These are phyloP conservation scores for Xanthoconium separans DNA, from an alignment of 1,284 basidiomycete species.

Conservation along the genomic window DNA sequence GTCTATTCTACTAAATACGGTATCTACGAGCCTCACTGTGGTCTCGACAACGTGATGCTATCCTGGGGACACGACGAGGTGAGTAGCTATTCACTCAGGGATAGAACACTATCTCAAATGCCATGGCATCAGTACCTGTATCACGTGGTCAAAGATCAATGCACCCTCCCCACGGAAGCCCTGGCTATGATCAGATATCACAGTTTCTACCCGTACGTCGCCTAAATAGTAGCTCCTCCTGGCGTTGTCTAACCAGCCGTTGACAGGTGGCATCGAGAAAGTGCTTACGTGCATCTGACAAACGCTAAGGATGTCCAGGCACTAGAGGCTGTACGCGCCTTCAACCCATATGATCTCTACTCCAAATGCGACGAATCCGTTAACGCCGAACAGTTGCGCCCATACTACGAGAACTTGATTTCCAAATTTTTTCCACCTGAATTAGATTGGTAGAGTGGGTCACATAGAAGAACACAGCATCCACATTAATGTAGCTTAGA, in stretches of 20 bases:
- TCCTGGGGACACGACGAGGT: slow-evolving; percentile 92
- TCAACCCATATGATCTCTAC: slow-evolving; percentile 92
- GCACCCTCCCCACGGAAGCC: slow-evolving; percentile 77
- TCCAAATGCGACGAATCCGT: slow-evolving; percentile 81
- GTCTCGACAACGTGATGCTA: slow-evolving; percentile 88
- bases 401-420: slow-evolving; percentile 83
- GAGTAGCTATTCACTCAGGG: slow-evolving; percentile 7
- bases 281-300: slow-evolving; percentile 77
- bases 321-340: slow-evolving; percentile 70
- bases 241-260: slow-evolving; percentile 2
- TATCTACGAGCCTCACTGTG: slow-evolving; percentile 83
- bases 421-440: slow-evolving; percentile 81
- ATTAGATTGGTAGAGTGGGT: slow-evolving; percentile 66
- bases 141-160: slow-evolving; percentile 74
- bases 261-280: slow-evolving; percentile 79
- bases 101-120: slow-evolving; percentile 9
- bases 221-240: neutral
- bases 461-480: slow-evolving; percentile 9
- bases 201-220: slow-evolving; percentile 81
- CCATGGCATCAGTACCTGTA: slow-evolving; percentile 62
- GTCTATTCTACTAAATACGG: slow-evolving; percentile 81
- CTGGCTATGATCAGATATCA: slow-evolving; percentile 93
- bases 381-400: slow-evolving; percentile 61
- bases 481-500: slow-evolving; percentile 4
- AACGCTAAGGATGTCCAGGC: slow-evolving; percentile 63